A percentile compares a stretch with the other conserved stretches of the same genome.
phyloP scores from a whole-genome alignment of 2,329 filamentous ascomycete species.

The Fonsecaea pedrosoi region DNA sequence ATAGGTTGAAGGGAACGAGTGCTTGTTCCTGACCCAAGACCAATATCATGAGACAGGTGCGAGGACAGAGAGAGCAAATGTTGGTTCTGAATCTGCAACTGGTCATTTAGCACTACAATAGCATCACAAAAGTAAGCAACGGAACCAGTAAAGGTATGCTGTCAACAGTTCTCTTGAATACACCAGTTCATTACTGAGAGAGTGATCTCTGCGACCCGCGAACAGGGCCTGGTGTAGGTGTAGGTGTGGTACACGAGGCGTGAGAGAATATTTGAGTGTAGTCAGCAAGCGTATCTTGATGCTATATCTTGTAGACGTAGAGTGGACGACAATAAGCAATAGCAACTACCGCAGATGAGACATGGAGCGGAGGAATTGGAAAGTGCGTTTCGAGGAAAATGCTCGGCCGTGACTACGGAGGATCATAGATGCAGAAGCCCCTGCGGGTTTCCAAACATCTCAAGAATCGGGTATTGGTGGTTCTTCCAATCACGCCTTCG shows the following conservation, averaged over 20 bases:
- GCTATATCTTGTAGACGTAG: too few relatives aligned
- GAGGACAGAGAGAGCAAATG: not conserved
- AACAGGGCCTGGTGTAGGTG: too few relatives aligned
- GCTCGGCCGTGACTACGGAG: not conserved
- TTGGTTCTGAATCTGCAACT: not conserved
- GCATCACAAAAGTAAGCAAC: not conserved
- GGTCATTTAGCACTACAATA: not conserved
- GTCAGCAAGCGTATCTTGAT: too few relatives aligned
- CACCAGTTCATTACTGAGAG: not conserved
- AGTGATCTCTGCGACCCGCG: too few relatives aligned
- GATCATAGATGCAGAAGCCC: not conserved
- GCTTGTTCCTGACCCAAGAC: not conserved
- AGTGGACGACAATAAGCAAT: too few relatives aligned
- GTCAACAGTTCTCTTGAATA: not conserved
- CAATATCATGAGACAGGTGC: not conserved
- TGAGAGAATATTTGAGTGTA: too few relatives aligned
- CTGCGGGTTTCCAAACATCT: not conserved
- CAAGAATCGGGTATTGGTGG: not conserved
- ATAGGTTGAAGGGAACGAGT: not conserved
- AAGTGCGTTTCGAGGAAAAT: not conserved
- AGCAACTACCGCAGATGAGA: not conserved
- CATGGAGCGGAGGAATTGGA: not conserved
- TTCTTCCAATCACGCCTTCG: slow-evolving; percentile 15
- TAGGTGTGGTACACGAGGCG: too few relatives aligned
- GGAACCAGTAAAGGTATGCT: not conserved